Conservation (phyloP, 306 rosid species). For the Casuarina cunninghamiana region DNA sequence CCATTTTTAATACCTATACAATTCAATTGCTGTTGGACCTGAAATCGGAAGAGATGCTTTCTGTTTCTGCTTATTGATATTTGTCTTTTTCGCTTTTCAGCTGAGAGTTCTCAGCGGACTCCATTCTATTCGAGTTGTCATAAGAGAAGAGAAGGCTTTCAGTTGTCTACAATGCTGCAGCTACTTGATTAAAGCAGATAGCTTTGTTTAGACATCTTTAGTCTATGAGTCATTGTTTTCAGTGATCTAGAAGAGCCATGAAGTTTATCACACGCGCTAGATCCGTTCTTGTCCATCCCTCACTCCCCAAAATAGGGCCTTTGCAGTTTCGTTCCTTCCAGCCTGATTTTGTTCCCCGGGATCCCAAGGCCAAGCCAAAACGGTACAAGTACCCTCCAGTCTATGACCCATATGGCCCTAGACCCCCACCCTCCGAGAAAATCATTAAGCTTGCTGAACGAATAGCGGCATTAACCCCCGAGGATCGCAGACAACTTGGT, state of each 20-base stretch:
- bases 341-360: constrained; percentile 11
- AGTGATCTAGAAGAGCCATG: background rate
- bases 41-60: background rate
- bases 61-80: background rate
- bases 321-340: constrained; percentile 16
- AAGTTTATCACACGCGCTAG: background rate
- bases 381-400: background rate
- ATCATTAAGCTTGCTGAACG: constrained; percentile 9
- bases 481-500: constrained; percentile 7
- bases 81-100: background rate
- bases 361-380: constrained; percentile 7
- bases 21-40: background rate
- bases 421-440: constrained; percentile 10
- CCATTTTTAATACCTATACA: background rate
- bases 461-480: background rate
- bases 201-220: background rate
- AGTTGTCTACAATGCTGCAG: background rate
- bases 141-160: background rate
- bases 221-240: background rate
- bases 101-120: background rate
- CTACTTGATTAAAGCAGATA: background rate
- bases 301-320: constrained; percentile 3
- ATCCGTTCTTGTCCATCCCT: background rate
- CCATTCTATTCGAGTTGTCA: background rate
- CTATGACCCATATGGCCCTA: constrained; percentile 10